A percentile compares a stretch with the other conserved stretches of the same genome.
These are phyloP conservation scores for Hypoxylon sp. DNA, from an alignment of 2,329 filamentous ascomycete species.

Conservation along the genomic window DNA sequence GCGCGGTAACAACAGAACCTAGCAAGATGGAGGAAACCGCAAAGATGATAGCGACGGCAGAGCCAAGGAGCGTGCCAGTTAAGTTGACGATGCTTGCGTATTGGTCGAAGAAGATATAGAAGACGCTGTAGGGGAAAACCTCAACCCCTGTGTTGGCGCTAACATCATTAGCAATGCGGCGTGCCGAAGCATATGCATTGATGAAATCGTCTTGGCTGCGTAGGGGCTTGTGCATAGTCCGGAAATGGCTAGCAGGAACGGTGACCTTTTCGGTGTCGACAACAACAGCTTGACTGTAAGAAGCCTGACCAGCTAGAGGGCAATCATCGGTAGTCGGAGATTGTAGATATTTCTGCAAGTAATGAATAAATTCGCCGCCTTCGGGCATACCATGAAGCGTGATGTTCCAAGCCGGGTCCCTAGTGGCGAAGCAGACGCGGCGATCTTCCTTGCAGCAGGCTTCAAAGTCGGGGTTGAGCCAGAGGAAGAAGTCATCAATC, in stretches of 20 bases:
- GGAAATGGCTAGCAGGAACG: constrained; percentile 89
- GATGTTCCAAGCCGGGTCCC: constrained; percentile 88
- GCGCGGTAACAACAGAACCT: constrained; percentile 84
- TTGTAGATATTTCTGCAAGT: constrained; percentile 85
- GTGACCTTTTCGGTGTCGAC: constrained; percentile 76
- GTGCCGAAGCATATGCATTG: constrained; percentile 87
- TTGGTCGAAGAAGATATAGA: constrained; percentile 99
- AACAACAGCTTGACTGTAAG: constrained; percentile 88
- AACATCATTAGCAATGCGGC: constrained; percentile 86
- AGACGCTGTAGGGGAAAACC: constrained; percentile 96
- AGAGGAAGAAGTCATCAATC: constrained; percentile 96
- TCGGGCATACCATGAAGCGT: constrained; percentile 93
- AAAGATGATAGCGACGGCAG: constrained; percentile 88
- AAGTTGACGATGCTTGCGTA: constrained; percentile 88
- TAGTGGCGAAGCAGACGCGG: constrained; percentile 82
- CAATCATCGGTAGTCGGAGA: constrained; percentile 87
- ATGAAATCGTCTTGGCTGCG: constrained; percentile 95
- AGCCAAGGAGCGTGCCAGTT: constrained; percentile 83
- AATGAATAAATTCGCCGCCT: constrained; percentile 89
- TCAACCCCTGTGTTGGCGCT: constrained; percentile 79
- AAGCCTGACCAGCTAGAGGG: constrained; percentile 87
- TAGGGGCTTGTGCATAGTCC: constrained; percentile 88
- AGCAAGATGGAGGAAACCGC: constrained; percentile 83
- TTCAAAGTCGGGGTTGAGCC: constrained; percentile 90
- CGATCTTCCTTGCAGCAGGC: constrained; percentile 79